Conservation (phyloP, 2,329 filamentous ascomycete species). For the Cercospora nicotianae region DNA sequence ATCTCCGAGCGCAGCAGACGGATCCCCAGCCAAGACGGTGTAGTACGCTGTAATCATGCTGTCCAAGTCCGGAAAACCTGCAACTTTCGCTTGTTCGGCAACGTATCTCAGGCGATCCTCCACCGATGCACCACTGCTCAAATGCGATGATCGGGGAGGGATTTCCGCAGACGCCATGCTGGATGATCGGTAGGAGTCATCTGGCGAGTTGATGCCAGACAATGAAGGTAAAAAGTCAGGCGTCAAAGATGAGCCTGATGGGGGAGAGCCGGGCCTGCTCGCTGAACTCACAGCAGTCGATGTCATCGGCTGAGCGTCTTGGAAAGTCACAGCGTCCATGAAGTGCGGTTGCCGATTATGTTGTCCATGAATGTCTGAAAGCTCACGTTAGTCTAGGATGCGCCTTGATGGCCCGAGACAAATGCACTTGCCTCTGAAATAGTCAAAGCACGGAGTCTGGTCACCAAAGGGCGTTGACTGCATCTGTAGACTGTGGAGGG, state of each 20-base stretch:
- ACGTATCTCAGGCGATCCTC: constrained; percentile 5
- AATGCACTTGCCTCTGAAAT: neutral
- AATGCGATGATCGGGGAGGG: neutral
- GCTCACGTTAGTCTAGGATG: neutral
- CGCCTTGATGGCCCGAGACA: neutral
- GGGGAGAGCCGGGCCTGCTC: neutral
- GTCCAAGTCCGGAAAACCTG: constrained; percentile 6
- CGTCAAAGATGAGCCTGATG: neutral
- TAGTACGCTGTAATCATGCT: constrained; percentile 11
- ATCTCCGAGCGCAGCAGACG: neutral
- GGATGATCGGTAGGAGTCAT: constrained; percentile 3
- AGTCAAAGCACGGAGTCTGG: constrained; percentile 3
- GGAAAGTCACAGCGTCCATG: neutral
- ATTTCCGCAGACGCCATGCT: neutral
- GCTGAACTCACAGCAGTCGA: constrained; percentile 3
- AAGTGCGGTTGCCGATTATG: neutral
- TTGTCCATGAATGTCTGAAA: neutral
- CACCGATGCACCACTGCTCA: neutral
- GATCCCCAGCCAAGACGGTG: neutral
- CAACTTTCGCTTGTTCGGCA: constrained; percentile 3
- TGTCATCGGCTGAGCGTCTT: constrained; percentile 1
- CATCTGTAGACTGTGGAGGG: constrained; percentile 1
- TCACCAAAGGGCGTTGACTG: neutral
- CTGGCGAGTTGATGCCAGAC: neutral
- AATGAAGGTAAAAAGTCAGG: neutral